These are phyloP conservation scores for Porphyrellus cyaneotinctus DNA, from an alignment of 768 basidiomycete genomes.

Conservation along the genomic window DNA sequence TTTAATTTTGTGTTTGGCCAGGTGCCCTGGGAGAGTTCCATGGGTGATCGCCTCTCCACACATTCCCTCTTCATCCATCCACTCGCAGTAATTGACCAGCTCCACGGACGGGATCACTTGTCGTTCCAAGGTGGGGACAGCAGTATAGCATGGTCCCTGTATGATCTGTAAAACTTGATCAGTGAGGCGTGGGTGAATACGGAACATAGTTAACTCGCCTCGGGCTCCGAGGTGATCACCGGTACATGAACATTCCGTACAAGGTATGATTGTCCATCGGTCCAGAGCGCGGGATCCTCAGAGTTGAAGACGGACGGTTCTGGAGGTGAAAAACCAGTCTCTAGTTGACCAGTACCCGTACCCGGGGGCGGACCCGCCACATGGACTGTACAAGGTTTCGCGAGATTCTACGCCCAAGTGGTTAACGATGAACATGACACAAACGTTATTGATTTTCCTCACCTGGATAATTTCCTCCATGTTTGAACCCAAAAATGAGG, in stretches of 20 bases:
- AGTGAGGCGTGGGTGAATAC: neutral
- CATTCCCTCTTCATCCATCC: slow-evolving; percentile 1
- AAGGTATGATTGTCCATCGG: neutral
- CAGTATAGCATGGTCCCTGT: neutral
- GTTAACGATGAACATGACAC: neutral
- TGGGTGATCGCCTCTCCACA: neutral
- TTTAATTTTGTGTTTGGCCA: slow-evolving; percentile 15
- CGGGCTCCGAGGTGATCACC: neutral
- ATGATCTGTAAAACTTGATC: neutral
- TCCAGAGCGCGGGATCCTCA: neutral
- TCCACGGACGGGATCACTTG: neutral
- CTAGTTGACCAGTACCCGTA: neutral
- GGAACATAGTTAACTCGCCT: neutral
- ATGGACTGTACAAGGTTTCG: no score
- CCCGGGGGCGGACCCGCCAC: neutral
- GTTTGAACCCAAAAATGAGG: neutral
- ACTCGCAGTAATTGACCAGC: neutral
- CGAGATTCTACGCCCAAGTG: neutral
- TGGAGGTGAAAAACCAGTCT: neutral
- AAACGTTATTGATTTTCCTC: neutral
- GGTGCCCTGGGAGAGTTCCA: slow-evolving; percentile 7
- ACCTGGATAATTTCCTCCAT: neutral
- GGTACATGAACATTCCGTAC: neutral
- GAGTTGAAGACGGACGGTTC: neutral
- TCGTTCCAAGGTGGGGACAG: neutral